Base-by-base conservation (phyloP, 2,329 filamentous ascomycete species). In the Diaporthe helianthi region DNA sequence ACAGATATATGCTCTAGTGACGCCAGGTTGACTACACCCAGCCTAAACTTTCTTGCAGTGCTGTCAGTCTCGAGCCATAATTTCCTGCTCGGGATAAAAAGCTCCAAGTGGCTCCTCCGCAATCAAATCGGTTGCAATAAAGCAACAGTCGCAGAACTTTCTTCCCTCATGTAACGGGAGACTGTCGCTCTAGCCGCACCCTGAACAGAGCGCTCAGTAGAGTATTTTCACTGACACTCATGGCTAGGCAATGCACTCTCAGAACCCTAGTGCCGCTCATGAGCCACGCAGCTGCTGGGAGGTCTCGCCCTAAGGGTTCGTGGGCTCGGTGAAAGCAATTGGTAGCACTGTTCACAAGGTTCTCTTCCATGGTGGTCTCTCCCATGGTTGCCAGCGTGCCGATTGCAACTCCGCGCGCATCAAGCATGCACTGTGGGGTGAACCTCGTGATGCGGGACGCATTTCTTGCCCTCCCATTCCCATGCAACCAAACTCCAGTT, bases 401-500 rank as follows among this genome's bases (percentile, higher is more conserved):
- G 51, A 52, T 49, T 67, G 22, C 26, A 38, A 29, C 31, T 38
- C 31, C 15, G 44, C 12, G 22, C 8, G 26, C 26, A 15, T 79
- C 74, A 84, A 69, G 79, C 84, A 79, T 88, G 86, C 75, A 84
- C 80, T 72, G 82, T 83, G 72, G 80, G 79, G 76, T 85, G 80
- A 73, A 87, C 80, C 10, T 72, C 72, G 38, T 83, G 75, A 31
- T 76, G 76, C 71, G 79, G 78, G 69, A 80, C 72, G 31, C 73
- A 75, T 53, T 79, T 78, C 68, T 79, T 82, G 49, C 84, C 83
- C 77, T 89, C 86, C 86, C 88, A 93, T 78, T 94, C 90, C 92
- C 92, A 95, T 65, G 90, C 91, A 76, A 94, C 82, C 78, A 94
- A 86, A 79, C 92, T 93, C 93, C 93, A 95, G 81, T 96, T 96